Conservation (phyloP, 495 filamentous ascomycete species). For the Aspergillus hancockii region DNA sequence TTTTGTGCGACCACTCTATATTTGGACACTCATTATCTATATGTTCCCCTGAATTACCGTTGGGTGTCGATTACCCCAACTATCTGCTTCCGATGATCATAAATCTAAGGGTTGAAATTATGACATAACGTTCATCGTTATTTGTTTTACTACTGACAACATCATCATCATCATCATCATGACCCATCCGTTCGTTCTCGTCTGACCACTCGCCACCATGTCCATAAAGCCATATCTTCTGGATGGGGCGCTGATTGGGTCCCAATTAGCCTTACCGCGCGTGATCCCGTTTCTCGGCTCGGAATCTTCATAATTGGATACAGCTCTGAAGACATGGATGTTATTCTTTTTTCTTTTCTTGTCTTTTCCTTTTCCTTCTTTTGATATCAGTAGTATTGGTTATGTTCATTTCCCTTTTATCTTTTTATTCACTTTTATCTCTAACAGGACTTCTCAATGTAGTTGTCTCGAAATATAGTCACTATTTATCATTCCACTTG, state of each 20-base stretch:
- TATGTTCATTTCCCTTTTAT: not conserved
- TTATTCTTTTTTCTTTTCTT: conserved; percentile 8
- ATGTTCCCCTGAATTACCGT: too few species aligned
- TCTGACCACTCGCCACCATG: conserved; percentile 18
- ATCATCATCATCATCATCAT: conserved; percentile 7
- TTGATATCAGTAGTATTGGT: not conserved
- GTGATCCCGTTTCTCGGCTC: conserved; percentile 18
- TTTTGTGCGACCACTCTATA: too few species aligned
- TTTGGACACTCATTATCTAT: too few species aligned
- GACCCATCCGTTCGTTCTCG: not conserved
- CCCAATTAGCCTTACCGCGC: conserved; percentile 11
- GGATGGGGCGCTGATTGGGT: conserved; percentile 23
- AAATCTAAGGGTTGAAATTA: too few species aligned
- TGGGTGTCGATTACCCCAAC: too few species aligned
- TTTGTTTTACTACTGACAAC: not conserved
- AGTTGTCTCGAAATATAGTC: conserved; percentile 2
- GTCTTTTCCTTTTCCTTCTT: conserved; percentile 8
- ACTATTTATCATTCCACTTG: conserved; percentile 5
- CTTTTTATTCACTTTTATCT: not conserved
- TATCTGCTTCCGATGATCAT: too few species aligned
- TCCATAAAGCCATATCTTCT: conserved; percentile 11
- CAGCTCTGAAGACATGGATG: not conserved
- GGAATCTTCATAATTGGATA: not conserved
- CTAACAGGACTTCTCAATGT: not conserved
- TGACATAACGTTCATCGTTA: too few species aligned